These are phyloP conservation scores for Bacidia rubella DNA, from an alignment of 495 filamentous ascomycete genomes.

Conservation along the genomic window DNA sequence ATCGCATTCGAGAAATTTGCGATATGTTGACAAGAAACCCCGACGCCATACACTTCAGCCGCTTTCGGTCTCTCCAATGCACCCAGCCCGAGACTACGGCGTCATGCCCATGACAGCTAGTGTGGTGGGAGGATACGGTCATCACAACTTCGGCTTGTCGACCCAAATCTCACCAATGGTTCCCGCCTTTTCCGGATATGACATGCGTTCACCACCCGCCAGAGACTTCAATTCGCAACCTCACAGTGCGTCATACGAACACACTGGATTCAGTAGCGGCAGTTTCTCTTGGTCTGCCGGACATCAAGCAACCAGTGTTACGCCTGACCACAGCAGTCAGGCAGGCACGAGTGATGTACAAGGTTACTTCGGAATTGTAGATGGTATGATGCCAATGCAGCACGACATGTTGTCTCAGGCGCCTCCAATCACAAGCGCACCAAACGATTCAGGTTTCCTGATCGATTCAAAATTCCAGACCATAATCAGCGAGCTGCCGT, in stretches of 20 bases:
- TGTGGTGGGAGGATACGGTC: constrained; percentile 31
- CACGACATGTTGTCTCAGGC: constrained; percentile 10
- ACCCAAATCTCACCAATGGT: constrained; percentile 26
- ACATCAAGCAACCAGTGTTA: constrained; percentile 24
- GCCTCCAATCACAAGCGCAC: constrained; percentile 7
- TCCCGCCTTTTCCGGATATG: constrained; percentile 14
- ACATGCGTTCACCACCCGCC: constrained; percentile 12
- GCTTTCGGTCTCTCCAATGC: constrained; percentile 26
- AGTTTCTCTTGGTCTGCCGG: constrained; percentile 16
- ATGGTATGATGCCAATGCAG: constrained; percentile 11
- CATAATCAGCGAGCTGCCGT: constrained; percentile 7
- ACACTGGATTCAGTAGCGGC: constrained; percentile 12
- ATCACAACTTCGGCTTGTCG: constrained; percentile 31
- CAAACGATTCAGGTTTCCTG: constrained; percentile 11
- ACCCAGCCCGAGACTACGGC: constrained; percentile 23
- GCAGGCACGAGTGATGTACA: not conserved
- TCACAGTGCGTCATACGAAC: constrained; percentile 8
- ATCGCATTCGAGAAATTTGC: constrained; percentile 4
- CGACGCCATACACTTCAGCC: constrained; percentile 24
- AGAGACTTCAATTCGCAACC: constrained; percentile 11
- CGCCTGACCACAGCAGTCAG: constrained; percentile 23
- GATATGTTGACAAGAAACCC: constrained; percentile 11
- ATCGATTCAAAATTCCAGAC: constrained; percentile 10
- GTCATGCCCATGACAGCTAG: constrained; percentile 28
- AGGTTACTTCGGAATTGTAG: constrained; percentile 5